Evolutionary conservation across 2,329 filamentous ascomycete species (phyloP).

Genomic region (Pseudocercospora pini-densiflorae): DNA sequence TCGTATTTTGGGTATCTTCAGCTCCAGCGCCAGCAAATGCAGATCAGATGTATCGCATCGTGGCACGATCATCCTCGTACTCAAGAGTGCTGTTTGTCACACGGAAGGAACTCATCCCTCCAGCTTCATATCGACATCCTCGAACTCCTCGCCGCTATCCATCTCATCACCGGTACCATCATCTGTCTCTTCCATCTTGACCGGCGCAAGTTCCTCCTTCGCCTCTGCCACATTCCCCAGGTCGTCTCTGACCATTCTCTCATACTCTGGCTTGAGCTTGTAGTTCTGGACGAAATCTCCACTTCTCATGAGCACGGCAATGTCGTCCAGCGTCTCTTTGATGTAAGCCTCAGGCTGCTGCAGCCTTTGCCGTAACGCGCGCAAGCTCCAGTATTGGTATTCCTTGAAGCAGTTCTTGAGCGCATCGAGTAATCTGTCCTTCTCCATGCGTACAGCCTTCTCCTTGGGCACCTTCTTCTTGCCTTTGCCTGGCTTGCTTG

Average conservation of each 20-base stretch:
- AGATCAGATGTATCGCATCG: background rate
- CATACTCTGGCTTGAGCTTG: slow-evolving; percentile 75
- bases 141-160: slow-evolving; percentile 59
- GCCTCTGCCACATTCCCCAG: slow-evolving; percentile 50
- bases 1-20: background rate
- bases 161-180: slow-evolving; percentile 42
- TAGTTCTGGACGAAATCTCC: slow-evolving; percentile 86
- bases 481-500: slow-evolving; percentile 35
- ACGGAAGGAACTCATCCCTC: background rate
- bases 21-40: background rate
- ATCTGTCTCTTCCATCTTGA: slow-evolving; percentile 46
- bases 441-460: slow-evolving; percentile 88
- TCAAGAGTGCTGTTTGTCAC: background rate
- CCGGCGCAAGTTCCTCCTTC: slow-evolving; percentile 54
- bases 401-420: slow-evolving; percentile 83
- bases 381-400: slow-evolving; percentile 94
- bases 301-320: slow-evolving; percentile 80
- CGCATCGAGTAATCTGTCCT: slow-evolving; percentile 83
- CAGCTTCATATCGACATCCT: slow-evolving; percentile 42
- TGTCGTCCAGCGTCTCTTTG: slow-evolving; percentile 79
- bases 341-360: slow-evolving; percentile 93
- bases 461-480: slow-evolving; percentile 60
- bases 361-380: slow-evolving; percentile 74
- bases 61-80: background rate
- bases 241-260: slow-evolving; percentile 57